Percentiles rank a stretch among this genome's conserved stretches.
phyloP scores from a whole-genome alignment of 2,329 filamentous ascomycete species.

The Diplocarpon rosae region DNA sequence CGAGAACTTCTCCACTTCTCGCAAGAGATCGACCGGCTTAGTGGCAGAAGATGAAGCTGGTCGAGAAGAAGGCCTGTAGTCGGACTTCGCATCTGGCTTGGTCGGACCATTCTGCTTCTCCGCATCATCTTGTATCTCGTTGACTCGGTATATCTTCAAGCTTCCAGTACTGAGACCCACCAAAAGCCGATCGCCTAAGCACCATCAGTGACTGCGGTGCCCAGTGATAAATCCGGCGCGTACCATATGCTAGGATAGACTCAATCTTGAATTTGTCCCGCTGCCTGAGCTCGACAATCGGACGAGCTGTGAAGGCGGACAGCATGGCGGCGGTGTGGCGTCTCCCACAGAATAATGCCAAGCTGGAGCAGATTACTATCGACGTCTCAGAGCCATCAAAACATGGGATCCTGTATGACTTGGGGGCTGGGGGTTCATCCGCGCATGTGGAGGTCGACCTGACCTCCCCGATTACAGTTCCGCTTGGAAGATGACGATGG shows the following conservation, averaged over 20 bases:
- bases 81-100: constrained; percentile 23
- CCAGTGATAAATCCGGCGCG: constrained; percentile 9
- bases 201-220: constrained; percentile 10
- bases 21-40: constrained; percentile 69
- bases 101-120: constrained; percentile 30
- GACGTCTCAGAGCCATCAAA: constrained; percentile 6
- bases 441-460: constrained; percentile 11
- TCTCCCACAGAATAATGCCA: constrained; percentile 12
- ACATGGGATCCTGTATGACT: constrained; percentile 1
- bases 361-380: constrained; percentile 13
- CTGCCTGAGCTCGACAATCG: constrained; percentile 91
- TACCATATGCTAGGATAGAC: constrained; percentile 84
- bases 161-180: constrained; percentile 85
- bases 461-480: neutral
- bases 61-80: constrained; percentile 21
- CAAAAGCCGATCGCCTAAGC: constrained; percentile 71
- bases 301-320: constrained; percentile 91
- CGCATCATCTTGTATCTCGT: constrained; percentile 44
- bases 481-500: constrained; percentile 7
- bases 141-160: constrained; percentile 83
- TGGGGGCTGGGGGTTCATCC: constrained; percentile 9
- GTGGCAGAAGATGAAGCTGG: constrained; percentile 23
- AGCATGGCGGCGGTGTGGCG: constrained; percentile 54
- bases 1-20: constrained; percentile 91
- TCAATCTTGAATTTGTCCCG: constrained; percentile 97